Evolutionary conservation across 2,329 filamentous ascomycete genomes (phyloP), one percentile per base, ranked within the genome.

Genomic region (Xylaria hypoxylon): DNA sequence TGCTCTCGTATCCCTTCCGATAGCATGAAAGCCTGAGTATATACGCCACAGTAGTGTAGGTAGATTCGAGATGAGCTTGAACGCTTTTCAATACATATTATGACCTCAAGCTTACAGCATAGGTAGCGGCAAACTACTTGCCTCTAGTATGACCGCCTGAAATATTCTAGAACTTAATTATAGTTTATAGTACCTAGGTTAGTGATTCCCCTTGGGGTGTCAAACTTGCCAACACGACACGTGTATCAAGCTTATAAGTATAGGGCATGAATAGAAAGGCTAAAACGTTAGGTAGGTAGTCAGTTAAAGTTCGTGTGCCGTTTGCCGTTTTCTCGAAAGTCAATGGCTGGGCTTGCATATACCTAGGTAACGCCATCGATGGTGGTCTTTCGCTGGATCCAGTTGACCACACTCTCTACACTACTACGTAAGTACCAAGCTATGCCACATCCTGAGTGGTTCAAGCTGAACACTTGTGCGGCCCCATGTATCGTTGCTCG

Each of bases 171-270:
- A 38, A 38, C 35, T 38, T 38, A 38, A 38, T 38, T 38, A 38
- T 38, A 38, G 35, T 8, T 8, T 31, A 31, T n/a, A n/a, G n/a
- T n/a, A 31, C 28, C 28, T 31, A 31, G 28, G 28, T 38, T 15
- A 13, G 5, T 31, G 8, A 26, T n/a, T 22, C 24, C 24, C 13
- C 31, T 57, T 33, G 55, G 44, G 47, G 42, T 42, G 64, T 47
- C 50, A 67, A 64, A 64, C 44, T 45, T 51, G 51, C 13, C 52
- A 52, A 42, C 47, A 59, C 59, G 31, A 48, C 45, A 59, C 57
- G 50, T 50, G 61, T 47, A 28, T 58, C 38, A 22, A 42, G 42
- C 48, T 31, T 59, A 24, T 28, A n/a, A n/a, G n/a, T n/a, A n/a
- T n/a, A 26, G 10, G 33, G 28, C 33, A 33, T 3, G 42, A 62